These are phyloP conservation scores for Bathelium albidoporum DNA, from an alignment of 495 filamentous ascomycete genomes.

Conservation along the genomic window DNA sequence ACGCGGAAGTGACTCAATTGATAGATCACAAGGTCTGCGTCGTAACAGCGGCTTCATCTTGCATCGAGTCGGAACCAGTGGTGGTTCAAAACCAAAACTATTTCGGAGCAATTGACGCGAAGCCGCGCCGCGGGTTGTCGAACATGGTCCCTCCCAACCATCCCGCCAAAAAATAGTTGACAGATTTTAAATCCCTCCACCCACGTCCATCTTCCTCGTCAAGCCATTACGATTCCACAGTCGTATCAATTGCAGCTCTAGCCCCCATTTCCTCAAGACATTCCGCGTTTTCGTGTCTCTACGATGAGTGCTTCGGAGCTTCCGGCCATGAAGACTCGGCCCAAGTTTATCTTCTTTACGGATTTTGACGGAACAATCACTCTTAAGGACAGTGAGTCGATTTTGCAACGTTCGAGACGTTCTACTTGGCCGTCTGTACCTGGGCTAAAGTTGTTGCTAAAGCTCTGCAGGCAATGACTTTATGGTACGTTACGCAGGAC, in stretches of 20 bases:
- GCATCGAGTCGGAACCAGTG: neutral
- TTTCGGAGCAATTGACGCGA: neutral
- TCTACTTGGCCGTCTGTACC: no score
- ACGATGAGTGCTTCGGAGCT: conserved; percentile 14
- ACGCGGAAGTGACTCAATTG: neutral
- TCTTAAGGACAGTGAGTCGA: conserved; percentile 59
- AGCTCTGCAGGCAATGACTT: conserved; percentile 65
- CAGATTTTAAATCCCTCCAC: neutral
- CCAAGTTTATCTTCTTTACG: conserved; percentile 87
- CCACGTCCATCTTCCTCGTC: neutral
- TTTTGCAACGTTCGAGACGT: neutral
- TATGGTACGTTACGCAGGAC: conserved; percentile 40
- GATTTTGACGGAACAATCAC: conserved; percentile 98
- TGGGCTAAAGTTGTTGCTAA: neutral
- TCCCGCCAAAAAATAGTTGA: conserved; percentile 5
- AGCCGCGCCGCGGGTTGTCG: neutral
- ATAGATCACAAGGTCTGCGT: neutral
- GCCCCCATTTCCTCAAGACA: neutral
- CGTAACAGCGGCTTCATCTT: neutral
- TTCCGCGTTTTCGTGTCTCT: neutral
- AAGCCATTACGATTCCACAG: neutral
- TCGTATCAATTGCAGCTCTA: neutral
- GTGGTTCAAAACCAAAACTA: neutral
- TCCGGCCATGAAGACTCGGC: conserved; percentile 21
- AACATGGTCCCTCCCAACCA: neutral